These are phyloP conservation scores for Fusarium sp. DNA, from an alignment of 2,329 filamentous ascomycete species.

Conservation along the genomic window DNA sequence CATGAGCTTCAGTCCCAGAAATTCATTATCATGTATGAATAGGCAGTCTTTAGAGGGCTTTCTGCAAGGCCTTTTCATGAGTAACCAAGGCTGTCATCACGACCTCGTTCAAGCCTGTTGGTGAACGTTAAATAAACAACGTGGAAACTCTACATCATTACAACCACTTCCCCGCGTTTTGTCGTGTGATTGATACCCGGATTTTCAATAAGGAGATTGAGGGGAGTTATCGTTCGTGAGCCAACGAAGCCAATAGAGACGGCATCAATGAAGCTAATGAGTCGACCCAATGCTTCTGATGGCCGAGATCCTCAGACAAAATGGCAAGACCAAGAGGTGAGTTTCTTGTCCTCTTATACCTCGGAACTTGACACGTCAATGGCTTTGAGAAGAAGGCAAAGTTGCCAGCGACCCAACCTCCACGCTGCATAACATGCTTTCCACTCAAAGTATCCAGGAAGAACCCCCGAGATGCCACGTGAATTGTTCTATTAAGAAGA, in stretches of 20 bases:
- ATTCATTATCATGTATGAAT: neutral
- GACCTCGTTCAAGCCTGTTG: neutral
- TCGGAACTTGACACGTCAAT: neutral
- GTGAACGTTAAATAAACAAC: neutral
- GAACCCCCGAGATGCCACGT: neutral
- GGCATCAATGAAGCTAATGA: neutral
- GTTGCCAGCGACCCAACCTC: neutral
- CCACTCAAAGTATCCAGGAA: neutral
- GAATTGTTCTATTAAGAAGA: neutral
- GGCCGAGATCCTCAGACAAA: neutral
- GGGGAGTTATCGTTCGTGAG: neutral
- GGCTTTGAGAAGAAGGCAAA: neutral
- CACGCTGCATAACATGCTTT: neutral
- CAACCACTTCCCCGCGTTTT: neutral
- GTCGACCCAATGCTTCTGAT: neutral
- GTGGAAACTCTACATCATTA: neutral
- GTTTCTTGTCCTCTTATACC: neutral
- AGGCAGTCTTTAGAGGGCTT: neutral
- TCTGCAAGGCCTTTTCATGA: neutral
- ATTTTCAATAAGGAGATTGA: neutral
- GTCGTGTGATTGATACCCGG: neutral
- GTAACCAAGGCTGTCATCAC: neutral
- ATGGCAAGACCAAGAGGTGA: neutral
- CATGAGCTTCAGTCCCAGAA: neutral
- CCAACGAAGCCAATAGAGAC: neutral